phyloP scores from a whole-genome alignment of 2,329 filamentous ascomycete species.

The Akanthomyces muscarius region DNA sequence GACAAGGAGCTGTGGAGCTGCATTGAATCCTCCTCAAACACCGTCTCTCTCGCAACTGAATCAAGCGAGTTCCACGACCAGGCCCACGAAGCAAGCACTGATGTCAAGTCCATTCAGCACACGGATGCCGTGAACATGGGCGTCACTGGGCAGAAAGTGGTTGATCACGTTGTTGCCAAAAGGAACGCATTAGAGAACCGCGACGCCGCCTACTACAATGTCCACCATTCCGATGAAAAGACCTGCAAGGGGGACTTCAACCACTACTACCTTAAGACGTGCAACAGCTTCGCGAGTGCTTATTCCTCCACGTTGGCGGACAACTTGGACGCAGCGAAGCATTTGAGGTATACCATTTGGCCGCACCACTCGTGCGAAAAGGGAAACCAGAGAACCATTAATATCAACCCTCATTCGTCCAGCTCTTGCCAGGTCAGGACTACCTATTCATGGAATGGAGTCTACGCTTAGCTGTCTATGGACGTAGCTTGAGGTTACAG shows the following conservation, averaged over 20 bases:
- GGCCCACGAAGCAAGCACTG: not conserved
- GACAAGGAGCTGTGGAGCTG: conserved; percentile 8
- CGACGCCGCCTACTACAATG: not conserved
- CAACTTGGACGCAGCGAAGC: conserved; percentile 3
- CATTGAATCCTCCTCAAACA: conserved; percentile 5
- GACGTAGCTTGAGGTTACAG: not conserved
- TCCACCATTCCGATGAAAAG: not conserved
- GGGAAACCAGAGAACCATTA: conserved; percentile 2
- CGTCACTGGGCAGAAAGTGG: conserved; percentile 1
- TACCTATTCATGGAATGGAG: conserved; percentile 6
- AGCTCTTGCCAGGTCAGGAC: not conserved
- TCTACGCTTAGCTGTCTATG: not conserved
- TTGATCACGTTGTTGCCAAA: not conserved
- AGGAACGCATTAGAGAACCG: not conserved
- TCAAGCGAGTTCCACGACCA: conserved; percentile 8
- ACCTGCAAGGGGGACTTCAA: conserved; percentile 4
- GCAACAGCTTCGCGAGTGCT: not conserved
- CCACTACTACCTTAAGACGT: not conserved
- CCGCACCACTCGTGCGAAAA: conserved; percentile 1
- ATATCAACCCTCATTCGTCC: not conserved
- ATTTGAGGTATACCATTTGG: conserved; percentile 3
- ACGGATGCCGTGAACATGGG: conserved; percentile 3
- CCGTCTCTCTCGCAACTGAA: conserved; percentile 6
- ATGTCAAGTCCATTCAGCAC: conserved; percentile 1
- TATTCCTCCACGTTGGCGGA: conserved; percentile 1